Evolutionary conservation across 2,329 filamentous ascomycete species (phyloP), one percentile per base, ranked within the genome.

Genomic region (Biscogniauxia sp.): DNA sequence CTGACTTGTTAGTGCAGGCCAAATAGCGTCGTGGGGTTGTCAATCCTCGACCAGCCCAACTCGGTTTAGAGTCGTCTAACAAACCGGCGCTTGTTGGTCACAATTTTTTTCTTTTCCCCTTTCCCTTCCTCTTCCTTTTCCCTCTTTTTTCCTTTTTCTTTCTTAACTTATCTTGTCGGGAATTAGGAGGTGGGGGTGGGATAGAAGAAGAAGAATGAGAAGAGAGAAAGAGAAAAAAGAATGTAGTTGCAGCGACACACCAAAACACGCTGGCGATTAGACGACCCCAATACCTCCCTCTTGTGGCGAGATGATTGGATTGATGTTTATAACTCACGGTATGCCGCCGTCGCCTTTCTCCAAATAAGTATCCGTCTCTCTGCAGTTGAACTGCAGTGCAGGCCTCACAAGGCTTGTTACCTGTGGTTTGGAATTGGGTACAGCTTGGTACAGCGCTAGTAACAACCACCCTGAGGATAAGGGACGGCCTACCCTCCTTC

Each of bases 81-180:
- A 56, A 56, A 50, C 51, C 20, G 37, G 41, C 54, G 54, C 54
- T 56, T 56, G 54, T 41, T 51, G 37, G 37, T 45, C 37, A 45
- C 37, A 45, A 15, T 45, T 45, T 45, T 45, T 9, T 15, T 45
- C 5, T n/a, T 45, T 45, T 45, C 15, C 17, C 37, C 37, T n/a
- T 45, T 45, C 15, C 13, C 37, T 45, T n/a, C 15, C 17, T 45
- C 5, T 45, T 45, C 11, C 28, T 32, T 32, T 13, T 32, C 11
- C 26, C 26, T 28, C 5, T 28, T 28, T 7, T 7, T 32, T 7
- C 7, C 2, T 32, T 32, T 32, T 13, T 3, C 6, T 7, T 32
- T 9, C 9, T 32, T 23, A 23, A 23, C 23, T 23, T 23, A 8
- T 32, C 28, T 32, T 32, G 28, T 32, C 7, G 9, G 28, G 28